Conservation (phyloP, 2,329 filamentous ascomycete species). For the Fusarium brachygibbosum region DNA sequence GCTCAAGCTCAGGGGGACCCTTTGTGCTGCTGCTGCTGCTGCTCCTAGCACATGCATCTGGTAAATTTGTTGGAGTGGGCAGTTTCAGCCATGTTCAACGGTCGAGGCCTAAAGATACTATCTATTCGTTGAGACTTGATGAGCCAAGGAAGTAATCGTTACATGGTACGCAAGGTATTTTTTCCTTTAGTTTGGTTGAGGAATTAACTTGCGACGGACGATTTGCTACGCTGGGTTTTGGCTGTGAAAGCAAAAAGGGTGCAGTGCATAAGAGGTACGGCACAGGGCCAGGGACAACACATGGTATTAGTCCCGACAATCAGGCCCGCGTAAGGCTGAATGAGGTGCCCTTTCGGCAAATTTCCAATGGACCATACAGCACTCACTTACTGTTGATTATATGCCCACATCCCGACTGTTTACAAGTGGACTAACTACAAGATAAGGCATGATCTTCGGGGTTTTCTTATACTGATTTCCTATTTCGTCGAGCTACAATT, state of each 20-base stretch:
- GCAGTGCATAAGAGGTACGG: conserved; percentile 22
- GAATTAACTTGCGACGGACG: conserved; percentile 17
- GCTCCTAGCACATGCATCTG: conserved; percentile 16
- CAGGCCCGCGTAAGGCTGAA: conserved; percentile 43
- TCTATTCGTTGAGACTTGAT: conserved; percentile 16
- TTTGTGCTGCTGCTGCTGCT: conserved; percentile 29
- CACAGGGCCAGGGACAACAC: conserved; percentile 22
- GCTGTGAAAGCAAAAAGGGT: conserved; percentile 18
- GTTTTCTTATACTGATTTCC: conserved; percentile 17
- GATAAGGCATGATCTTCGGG: background rate
- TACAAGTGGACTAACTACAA: background rate
- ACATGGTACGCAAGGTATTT: background rate
- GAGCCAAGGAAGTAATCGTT: background rate
- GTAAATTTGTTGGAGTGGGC: conserved; percentile 6
- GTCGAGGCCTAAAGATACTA: conserved; percentile 16
- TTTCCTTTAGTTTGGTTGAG: background rate
- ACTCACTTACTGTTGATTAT: background rate
- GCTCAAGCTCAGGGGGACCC: conserved; percentile 15
- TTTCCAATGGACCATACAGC: background rate
- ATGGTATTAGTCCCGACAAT: conserved; percentile 33
- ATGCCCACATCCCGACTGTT: background rate
- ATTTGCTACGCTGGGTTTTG: conserved; percentile 8
- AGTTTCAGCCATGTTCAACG: conserved; percentile 30
- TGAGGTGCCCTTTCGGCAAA: conserved; percentile 7
- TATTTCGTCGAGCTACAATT: conserved; percentile 5